These are phyloP conservation scores for Chrysosporium queenslandicum DNA, from an alignment of 2,329 filamentous ascomycete species.

Conservation along the genomic window DNA sequence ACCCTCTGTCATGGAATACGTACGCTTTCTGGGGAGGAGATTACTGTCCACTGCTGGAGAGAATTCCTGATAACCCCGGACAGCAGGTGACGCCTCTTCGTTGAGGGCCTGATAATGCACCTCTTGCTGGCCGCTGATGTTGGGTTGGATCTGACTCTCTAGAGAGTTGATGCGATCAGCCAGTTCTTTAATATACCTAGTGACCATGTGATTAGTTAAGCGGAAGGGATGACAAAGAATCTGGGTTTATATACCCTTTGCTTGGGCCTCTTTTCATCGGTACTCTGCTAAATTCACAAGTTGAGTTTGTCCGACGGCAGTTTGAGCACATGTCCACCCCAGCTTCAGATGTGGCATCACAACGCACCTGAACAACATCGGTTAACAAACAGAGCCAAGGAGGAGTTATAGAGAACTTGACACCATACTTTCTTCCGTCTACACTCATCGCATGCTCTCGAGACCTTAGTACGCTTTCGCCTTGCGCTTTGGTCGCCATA, in stretches of 20 bases:
- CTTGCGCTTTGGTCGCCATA: constrained; percentile 55
- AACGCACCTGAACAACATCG: constrained; percentile 53
- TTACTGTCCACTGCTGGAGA: constrained; percentile 41
- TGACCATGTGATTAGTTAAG: constrained; percentile 5
- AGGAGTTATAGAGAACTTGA: neutral
- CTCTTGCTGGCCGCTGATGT: constrained; percentile 22
- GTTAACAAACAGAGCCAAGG: neutral
- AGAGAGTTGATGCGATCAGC: constrained; percentile 74
- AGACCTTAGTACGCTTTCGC: constrained; percentile 74
- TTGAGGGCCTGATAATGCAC: constrained; percentile 37
- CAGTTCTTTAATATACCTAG: constrained; percentile 80
- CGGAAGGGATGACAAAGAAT: neutral
- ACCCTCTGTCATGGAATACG: constrained; percentile 42
- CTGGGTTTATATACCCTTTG: constrained; percentile 55
- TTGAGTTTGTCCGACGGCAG: constrained; percentile 64
- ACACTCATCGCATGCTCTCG: constrained; percentile 80
- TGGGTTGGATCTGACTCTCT: constrained; percentile 58
- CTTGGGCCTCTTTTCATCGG: constrained; percentile 82
- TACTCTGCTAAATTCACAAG: constrained; percentile 74
- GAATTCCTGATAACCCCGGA: constrained; percentile 43
- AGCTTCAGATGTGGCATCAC: constrained; percentile 67
- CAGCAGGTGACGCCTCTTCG: constrained; percentile 29
- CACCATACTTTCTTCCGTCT: constrained; percentile 61
- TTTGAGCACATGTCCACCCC: constrained; percentile 68
- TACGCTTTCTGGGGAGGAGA: constrained; percentile 38